Conservation (phyloP, 805 yeast genomes). For the Metschnikowia colocasiae region DNA sequence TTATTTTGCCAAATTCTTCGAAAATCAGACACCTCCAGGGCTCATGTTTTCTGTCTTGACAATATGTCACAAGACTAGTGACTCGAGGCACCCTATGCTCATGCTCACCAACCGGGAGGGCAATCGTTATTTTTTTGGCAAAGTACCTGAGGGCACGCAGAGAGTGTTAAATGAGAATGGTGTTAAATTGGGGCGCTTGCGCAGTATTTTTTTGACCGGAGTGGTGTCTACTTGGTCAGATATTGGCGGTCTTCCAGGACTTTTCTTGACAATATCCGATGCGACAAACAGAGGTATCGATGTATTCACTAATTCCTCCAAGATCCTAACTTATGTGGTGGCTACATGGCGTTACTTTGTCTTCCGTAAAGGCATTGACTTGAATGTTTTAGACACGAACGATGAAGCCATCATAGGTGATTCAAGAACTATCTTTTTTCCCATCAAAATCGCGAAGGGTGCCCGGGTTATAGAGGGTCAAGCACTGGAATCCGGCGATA, state of each 20-base stretch:
- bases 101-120: slow-evolving; percentile 51
- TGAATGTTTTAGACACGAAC: slow-evolving; percentile 35
- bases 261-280: slow-evolving; percentile 76
- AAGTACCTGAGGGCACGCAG: slow-evolving; percentile 83
- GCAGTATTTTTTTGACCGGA: slow-evolving; percentile 76
- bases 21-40: slow-evolving; percentile 6
- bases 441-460: slow-evolving; percentile 28
- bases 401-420: slow-evolving; percentile 32
- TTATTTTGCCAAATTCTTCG: slow-evolving; percentile 9
- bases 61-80: slow-evolving; percentile 52
- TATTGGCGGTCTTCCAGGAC: slow-evolving; percentile 92
- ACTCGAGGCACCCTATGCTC: slow-evolving; percentile 54
- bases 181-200: slow-evolving; percentile 53
- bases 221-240: slow-evolving; percentile 61
- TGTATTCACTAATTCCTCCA: slow-evolving; percentile 44
- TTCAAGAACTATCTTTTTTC: slow-evolving; percentile 35
- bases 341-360: slow-evolving; percentile 87
- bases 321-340: slow-evolving; percentile 46
- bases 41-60: slow-evolving; percentile 50
- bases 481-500: neutral
- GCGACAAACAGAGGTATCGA: slow-evolving; percentile 59
- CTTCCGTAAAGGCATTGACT: slow-evolving; percentile 66
- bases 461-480: neutral
- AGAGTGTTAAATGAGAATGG: slow-evolving; percentile 63
- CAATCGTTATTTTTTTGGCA: slow-evolving; percentile 65